phyloP scores from a whole-genome alignment of 2,329 filamentous ascomycete species.

The Orbilia oligospora region DNA sequence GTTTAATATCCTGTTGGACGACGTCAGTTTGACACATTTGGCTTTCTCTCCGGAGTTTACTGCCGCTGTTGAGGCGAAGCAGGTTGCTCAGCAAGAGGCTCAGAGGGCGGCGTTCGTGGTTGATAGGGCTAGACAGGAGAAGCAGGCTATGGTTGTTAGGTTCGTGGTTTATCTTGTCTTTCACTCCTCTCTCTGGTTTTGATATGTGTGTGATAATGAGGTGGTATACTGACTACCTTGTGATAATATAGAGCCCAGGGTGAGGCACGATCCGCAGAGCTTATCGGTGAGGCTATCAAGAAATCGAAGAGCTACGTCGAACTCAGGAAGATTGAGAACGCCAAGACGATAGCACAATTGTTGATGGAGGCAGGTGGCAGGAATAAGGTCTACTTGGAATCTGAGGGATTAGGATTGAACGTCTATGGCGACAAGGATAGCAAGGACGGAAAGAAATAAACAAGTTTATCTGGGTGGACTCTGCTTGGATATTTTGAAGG shows the following conservation, averaged over 20 bases:
- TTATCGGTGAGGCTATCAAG: slow-evolving; percentile 99
- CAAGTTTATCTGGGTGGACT: neutral
- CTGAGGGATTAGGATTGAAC: slow-evolving; percentile 91
- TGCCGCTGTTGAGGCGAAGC: slow-evolving; percentile 80
- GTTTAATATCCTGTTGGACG: slow-evolving; percentile 97
- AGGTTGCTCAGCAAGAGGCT: slow-evolving; percentile 82
- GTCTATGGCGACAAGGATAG: slow-evolving; percentile 71
- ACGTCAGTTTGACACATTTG: slow-evolving; percentile 93
- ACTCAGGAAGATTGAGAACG: slow-evolving; percentile 98
- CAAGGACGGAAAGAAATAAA: slow-evolving; percentile 62
- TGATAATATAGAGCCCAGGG: slow-evolving; percentile 81
- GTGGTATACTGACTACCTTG: slow-evolving; percentile 12
- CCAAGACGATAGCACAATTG: slow-evolving; percentile 86
- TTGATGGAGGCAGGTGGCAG: slow-evolving; percentile 86
- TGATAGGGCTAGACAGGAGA: slow-evolving; percentile 98
- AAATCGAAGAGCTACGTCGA: slow-evolving; percentile 98
- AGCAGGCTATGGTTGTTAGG: slow-evolving; percentile 94
- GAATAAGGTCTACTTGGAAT: slow-evolving; percentile 95
- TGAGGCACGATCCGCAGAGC: slow-evolving; percentile 96
- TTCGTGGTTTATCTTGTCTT: slow-evolving; percentile 26
- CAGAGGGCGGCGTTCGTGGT: slow-evolving; percentile 97
- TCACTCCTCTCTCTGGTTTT: neutral
- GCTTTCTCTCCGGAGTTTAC: slow-evolving; percentile 82
- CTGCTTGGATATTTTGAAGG: neutral
- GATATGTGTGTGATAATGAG: neutral